These are phyloP conservation scores for Exophiala sp. DNA, from an alignment of 2,329 filamentous ascomycete genomes.

Conservation along the genomic window DNA sequence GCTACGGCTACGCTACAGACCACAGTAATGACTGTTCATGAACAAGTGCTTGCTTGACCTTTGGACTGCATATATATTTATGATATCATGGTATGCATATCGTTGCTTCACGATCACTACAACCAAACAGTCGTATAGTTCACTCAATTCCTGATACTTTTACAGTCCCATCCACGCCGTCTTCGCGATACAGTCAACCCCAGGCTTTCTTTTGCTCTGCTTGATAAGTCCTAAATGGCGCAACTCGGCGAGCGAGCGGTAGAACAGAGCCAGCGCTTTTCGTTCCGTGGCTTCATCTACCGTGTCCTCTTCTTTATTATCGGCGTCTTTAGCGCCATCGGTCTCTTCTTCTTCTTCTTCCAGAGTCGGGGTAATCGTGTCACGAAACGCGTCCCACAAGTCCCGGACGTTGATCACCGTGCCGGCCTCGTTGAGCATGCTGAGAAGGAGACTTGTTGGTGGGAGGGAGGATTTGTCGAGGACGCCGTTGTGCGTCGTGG, in stretches of 20 bases:
- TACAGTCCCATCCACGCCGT: constrained; percentile 66
- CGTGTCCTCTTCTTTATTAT: not conserved
- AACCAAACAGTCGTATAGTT: too few species aligned
- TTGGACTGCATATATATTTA: too few species aligned
- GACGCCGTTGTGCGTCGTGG: not conserved
- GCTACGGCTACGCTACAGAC: too few species aligned
- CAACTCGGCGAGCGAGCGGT: constrained; percentile 78
- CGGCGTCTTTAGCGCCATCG: constrained; percentile 38
- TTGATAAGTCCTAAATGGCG: constrained; percentile 84
- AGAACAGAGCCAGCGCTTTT: constrained; percentile 67
- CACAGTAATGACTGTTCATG: too few species aligned
- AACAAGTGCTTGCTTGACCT: too few species aligned
- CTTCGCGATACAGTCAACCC: constrained; percentile 88
- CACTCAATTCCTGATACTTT: constrained; percentile 27
- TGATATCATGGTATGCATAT: too few species aligned
- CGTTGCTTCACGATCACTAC: too few species aligned
- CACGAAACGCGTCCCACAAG: constrained; percentile 57
- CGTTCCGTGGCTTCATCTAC: constrained; percentile 12
- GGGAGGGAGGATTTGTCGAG: constrained; percentile 53
- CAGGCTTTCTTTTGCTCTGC: constrained; percentile 53
- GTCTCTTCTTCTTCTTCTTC: constrained; percentile 34
- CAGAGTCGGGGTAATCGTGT: constrained; percentile 1
- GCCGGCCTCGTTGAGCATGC: constrained; percentile 62
- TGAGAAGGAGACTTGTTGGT: constrained; percentile 58
- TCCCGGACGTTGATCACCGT: constrained; percentile 59